Base-by-base conservation (phyloP, 2,329 filamentous ascomycete genomes). In the Penicillium sp. region DNA sequence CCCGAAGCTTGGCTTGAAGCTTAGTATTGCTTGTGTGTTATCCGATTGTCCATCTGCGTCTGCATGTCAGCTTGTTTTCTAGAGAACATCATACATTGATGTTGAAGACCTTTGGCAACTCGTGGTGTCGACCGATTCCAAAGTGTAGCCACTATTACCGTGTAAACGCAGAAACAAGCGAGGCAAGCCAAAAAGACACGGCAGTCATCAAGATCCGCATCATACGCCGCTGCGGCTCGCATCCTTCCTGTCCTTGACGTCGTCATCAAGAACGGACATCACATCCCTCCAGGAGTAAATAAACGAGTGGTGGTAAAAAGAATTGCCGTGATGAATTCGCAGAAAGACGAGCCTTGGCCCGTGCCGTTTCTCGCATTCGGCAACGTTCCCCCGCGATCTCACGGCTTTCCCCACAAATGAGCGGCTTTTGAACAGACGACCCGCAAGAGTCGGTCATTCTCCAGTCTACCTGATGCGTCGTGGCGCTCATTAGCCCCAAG, bases 241-340 rank as follows among this genome's bases (percentile, higher is more conserved):
- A 12, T 31, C 15, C 15, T n/a, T 31, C 8, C 7, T 31, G 31
- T 31, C 31, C 5, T 10, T 31, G 31, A 31, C 28, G 31, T 31
- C 31, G 43, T 7, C 43, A 25, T 3, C 22, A 0, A 31, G 31
- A 31, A 22, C 14, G 43, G 43, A 31, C 31, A 31, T 47, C 25
- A n/a, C 25, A n/a, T 47, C 43, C 15, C 22, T 31, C 43, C 7
- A 31, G 25, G 15, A 7, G 7, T 47, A 6, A 31, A n/a, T 45
- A 52, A 59, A 59, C 3, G 51, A 59, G 47, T 59, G 57, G 57
- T 59, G 57, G 57, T 22, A 59, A 59, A 59, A 56, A 56, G 20
- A 59, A 48, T 53, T 5, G n/a, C 57, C 57, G 57, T 31, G 47
- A 48, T 35, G 5, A 39, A 55, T 10, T 35, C 17, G 37, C 14